phyloP scores from a whole-genome alignment of 371 early-diverging fungal genomes.

The Mucor indicus region DNA sequence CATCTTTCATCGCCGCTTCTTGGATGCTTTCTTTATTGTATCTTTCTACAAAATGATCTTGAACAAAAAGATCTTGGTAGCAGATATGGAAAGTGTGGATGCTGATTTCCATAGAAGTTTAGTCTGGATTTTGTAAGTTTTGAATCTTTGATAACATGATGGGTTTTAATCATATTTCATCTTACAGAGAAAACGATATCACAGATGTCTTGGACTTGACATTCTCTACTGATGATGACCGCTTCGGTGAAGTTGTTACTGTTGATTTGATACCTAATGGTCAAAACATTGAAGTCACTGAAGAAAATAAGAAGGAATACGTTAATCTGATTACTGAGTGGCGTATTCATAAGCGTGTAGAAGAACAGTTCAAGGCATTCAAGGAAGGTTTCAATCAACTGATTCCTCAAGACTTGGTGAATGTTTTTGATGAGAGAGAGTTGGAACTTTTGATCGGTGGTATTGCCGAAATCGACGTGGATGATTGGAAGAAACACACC shows the following conservation, averaged over 20 bases:
- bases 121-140: conserved; percentile 85
- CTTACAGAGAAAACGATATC: conserved; percentile 78
- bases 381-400: conserved; percentile 95
- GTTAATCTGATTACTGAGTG: conserved; percentile 85
- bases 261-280: conserved; percentile 93
- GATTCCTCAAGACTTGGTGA: conserved; percentile 89
- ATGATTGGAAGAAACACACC: conserved; percentile 99
- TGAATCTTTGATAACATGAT: not conserved
- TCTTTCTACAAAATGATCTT: conserved; percentile 98
- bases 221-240: conserved; percentile 91
- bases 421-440: conserved; percentile 98
- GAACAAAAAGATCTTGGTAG: conserved; percentile 80
- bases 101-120: conserved; percentile 90
- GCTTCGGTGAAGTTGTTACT: conserved; percentile 88
- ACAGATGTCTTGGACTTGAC: conserved; percentile 87
- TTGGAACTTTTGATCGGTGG: conserved; percentile 98
- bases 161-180: not conserved
- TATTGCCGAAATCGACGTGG: conserved; percentile 96
- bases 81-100: conserved; percentile 97
- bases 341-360: conserved; percentile 83
- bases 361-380: conserved; percentile 95
- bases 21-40: conserved; percentile 95
- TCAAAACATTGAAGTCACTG: conserved; percentile 50
- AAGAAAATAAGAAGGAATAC: conserved; percentile 58
- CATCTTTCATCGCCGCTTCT: conserved; percentile 94